Evolutionary conservation across 2,329 filamentous ascomycete species (phyloP).

Genomic region (Aspergillus piperis): DNA sequence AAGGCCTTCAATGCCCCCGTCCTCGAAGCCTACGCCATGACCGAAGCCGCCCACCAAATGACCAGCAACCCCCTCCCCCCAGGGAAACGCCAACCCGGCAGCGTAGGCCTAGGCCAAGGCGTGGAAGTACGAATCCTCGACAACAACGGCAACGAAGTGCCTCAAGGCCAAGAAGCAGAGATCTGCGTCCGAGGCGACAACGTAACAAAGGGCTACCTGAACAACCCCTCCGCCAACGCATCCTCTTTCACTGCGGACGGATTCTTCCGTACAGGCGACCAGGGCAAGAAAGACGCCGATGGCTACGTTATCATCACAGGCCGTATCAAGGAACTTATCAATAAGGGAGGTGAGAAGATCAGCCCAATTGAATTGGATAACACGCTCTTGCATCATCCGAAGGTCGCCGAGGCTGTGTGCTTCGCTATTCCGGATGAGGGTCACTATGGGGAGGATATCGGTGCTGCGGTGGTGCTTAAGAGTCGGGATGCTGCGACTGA

Average conservation of each 20-base stretch:
- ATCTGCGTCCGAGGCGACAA: constrained; percentile 83
- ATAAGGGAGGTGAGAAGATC: constrained; percentile 89
- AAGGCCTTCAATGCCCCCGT: constrained; percentile 75
- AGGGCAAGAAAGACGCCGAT: constrained; percentile 76
- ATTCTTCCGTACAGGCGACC: constrained; percentile 86
- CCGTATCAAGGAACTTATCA: constrained; percentile 89
- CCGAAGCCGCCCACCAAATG: constrained; percentile 68
- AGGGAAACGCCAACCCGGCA: constrained; percentile 74
- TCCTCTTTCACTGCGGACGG: constrained; percentile 72
- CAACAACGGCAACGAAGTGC: constrained; percentile 65
- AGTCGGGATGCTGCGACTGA: constrained; percentile 58
- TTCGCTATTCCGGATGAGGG: constrained; percentile 77
- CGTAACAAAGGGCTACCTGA: constrained; percentile 81
- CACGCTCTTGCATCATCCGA: constrained; percentile 70
- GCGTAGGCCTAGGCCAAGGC: constrained; percentile 79
- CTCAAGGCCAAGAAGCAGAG: constrained; percentile 72
- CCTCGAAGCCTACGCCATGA: constrained; percentile 90
- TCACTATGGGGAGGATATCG: constrained; percentile 80
- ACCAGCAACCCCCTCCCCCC: constrained; percentile 65
- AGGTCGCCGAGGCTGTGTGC: constrained; percentile 75
- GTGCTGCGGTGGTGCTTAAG: constrained; percentile 74
- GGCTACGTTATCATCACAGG: constrained; percentile 85
- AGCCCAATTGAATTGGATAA: constrained; percentile 87
- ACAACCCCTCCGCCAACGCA: constrained; percentile 75
- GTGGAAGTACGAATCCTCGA: constrained; percentile 80